A percentile compares a stretch with the other conserved stretches of the same genome.
Conservation (phyloP, 73 alveolate genomes). For the Uronychia setigera region DNA sequence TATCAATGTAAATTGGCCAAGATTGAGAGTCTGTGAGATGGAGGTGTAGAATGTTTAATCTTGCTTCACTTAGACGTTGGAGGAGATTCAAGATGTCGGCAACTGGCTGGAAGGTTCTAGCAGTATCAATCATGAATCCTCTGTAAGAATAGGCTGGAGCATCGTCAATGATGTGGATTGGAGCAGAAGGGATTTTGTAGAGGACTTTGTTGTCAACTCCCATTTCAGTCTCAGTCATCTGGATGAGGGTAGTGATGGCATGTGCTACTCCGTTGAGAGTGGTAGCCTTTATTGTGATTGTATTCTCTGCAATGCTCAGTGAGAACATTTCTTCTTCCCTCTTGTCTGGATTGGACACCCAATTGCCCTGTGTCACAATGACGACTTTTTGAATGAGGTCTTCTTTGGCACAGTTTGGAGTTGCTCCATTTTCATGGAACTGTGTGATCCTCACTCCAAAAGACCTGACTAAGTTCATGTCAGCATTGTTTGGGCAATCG, state of each 20-base stretch:
- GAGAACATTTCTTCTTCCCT: not conserved
- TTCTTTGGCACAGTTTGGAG: not conserved
- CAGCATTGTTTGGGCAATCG: too few relatives aligned
- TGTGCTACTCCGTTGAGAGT: not conserved
- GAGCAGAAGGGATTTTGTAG: slow-evolving; percentile 31
- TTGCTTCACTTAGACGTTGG: slow-evolving; percentile 65
- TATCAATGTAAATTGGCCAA: slow-evolving; percentile 69
- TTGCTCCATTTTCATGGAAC: not conserved
- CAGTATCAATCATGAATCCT: slow-evolving; percentile 89
- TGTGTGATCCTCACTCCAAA: not conserved
- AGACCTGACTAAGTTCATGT: too few relatives aligned
- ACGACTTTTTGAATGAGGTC: not conserved
- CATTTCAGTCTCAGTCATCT: not conserved
- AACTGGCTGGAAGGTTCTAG: slow-evolving; percentile 74
- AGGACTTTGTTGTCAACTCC: not conserved
- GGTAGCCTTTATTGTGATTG: not conserved
- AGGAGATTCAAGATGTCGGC: slow-evolving; percentile 55
- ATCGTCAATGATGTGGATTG: slow-evolving; percentile 63
- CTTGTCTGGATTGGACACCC: not conserved
- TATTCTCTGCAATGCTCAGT: not conserved
- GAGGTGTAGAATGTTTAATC: slow-evolving; percentile 83
- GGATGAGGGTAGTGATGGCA: slow-evolving; percentile 21
- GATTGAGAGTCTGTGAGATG: slow-evolving; percentile 89
- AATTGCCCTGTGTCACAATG: not conserved
- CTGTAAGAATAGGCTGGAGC: slow-evolving; percentile 81